Evolutionary conservation across 768 basidiomycete genomes (phyloP), one percentile per base, ranked within the genome.

Genomic region (Termitomyces sp.): DNA sequence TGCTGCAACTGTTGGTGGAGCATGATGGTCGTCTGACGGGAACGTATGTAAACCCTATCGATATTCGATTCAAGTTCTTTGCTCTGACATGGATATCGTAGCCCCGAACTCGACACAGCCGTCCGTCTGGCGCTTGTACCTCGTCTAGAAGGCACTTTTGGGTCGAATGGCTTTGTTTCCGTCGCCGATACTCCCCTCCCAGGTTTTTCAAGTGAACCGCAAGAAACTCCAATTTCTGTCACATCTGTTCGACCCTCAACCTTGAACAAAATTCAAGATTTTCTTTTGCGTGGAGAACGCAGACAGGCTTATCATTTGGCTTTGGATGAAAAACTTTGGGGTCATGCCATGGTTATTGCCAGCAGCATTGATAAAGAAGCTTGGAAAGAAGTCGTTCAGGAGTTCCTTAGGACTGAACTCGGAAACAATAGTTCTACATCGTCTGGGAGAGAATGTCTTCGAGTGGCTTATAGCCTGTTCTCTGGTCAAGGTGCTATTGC

Each of bases 271-370:
- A 89, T 97, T 61, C 86, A 94, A 67, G 83, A 84, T 34, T 83
- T 92, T 55, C 82, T 99, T 15, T 73, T 95, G 10, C 84, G 86
- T 60, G 97, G 96, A 15, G 88, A 97, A 67, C 88, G 93, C 40
- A 85, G 85, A 25, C 86, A 88, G 64, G 97, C 97, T 1, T 94
- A 91, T 70, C 86, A 87, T 60, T 95, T 86, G 71, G 96, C 97
- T 3, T 79, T 93, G 47, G 91, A 96, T 61, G 85, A 94, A 73
- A 89, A 85, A 68, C 73, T 98, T 46, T 99, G 96, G 96, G 87
- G 93, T 0, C 97, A 99, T 73, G 96, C 97, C 2, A 86, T 98
- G 84, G 74, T 98, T 59, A 94, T 99, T 64, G 87, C 96, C 10
- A 96, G 92, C 68, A 89, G 91, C 59, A 83, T 97, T 56, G 96